These are phyloP conservation scores for Myriosclerotinia duriaeana DNA, from an alignment of 2,329 filamentous ascomycete species.

Conservation along the genomic window DNA sequence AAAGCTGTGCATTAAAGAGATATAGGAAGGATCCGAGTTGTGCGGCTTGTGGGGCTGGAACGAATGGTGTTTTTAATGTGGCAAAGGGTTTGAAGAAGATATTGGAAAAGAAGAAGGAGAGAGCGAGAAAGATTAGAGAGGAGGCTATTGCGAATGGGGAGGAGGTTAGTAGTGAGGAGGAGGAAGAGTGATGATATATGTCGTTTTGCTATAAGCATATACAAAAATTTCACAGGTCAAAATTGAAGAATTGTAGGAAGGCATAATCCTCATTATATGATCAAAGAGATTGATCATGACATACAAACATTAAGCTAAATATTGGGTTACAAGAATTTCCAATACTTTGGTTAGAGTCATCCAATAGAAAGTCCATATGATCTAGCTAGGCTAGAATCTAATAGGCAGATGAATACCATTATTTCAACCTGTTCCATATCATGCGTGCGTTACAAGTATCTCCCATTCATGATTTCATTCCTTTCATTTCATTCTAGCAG, in stretches of 20 bases:
- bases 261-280: not conserved
- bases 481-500: not conserved
- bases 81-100: constrained; percentile 81
- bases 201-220: no score
- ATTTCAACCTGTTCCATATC: no score
- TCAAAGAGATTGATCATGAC: not conserved
- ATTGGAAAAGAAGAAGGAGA: constrained; percentile 63
- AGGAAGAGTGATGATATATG: constrained; percentile 36
- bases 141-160: constrained; percentile 53
- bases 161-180: constrained; percentile 49
- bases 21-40: constrained; percentile 87
- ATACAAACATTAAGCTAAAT: not conserved
- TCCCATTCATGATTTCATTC: not conserved
- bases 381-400: no score
- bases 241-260: not conserved
- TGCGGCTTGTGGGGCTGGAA: constrained; percentile 80
- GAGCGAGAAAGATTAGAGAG: constrained; percentile 53
- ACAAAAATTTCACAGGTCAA: not conserved
- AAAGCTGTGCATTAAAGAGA: constrained; percentile 79
- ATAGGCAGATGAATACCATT: no score
- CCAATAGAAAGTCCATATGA: no score
- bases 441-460: no score
- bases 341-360: no score
- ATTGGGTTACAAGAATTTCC: no score
- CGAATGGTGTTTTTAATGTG: constrained; percentile 84